Conservation (phyloP, 164 flowering plant genomes). For the Malania oleifera region DNA sequence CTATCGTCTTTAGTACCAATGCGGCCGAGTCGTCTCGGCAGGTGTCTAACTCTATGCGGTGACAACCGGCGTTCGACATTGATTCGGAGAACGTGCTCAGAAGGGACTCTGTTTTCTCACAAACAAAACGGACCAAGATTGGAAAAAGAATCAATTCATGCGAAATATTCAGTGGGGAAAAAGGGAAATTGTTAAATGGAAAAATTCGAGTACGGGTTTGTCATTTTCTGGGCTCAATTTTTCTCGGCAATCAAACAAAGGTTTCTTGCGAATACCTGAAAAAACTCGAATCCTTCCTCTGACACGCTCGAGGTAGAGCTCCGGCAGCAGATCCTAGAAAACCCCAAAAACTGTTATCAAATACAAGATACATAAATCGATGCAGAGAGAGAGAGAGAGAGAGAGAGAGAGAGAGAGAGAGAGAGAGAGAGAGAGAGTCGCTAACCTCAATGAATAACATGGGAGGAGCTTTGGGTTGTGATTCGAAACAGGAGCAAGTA, state of each 20-base stretch:
- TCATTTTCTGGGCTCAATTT: neutral
- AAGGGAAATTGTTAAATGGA: neutral
- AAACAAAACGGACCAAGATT: neutral
- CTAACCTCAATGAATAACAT: constrained; percentile 27
- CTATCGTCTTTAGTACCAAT: constrained; percentile 51
- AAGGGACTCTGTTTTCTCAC: constrained; percentile 19
- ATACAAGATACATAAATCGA: neutral
- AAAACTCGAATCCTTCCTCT: constrained; percentile 19
- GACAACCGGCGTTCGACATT: constrained; percentile 41
- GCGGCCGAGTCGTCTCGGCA: constrained; percentile 69
- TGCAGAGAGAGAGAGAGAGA: neutral
- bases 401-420: neutral
- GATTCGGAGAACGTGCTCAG: constrained; percentile 31
- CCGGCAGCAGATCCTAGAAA: constrained; percentile 33
- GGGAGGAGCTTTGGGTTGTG: neutral
- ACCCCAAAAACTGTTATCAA: neutral
- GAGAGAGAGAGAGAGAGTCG: neutral
- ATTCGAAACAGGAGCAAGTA: neutral
- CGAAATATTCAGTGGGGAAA: neutral
- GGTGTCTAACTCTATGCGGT: constrained; percentile 16
- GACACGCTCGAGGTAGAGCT: constrained; percentile 17
- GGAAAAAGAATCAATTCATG: neutral
- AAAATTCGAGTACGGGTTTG: neutral
- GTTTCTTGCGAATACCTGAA: constrained; percentile 24
- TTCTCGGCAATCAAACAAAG: neutral